These are phyloP conservation scores for Sporothrix luriei DNA, from an alignment of 2,329 filamentous ascomycete genomes.

Conservation along the genomic window DNA sequence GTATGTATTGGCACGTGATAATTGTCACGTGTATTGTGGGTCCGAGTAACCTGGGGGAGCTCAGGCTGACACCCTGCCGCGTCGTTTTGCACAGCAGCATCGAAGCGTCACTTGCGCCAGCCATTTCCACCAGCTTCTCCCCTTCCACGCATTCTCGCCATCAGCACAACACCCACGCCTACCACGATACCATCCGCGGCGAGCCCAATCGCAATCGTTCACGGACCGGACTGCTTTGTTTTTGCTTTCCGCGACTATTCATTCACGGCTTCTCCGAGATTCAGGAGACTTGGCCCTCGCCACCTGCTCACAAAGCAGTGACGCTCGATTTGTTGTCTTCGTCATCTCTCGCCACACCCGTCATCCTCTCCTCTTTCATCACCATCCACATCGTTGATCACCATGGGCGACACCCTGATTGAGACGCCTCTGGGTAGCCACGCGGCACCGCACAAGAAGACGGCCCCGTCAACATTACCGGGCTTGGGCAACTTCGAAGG, in stretches of 20 bases:
- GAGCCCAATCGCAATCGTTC: neutral
- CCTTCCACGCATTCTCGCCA: conserved; percentile 18
- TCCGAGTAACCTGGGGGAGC: neutral
- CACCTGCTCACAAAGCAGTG: conserved; percentile 15
- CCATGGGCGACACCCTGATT: conserved; percentile 84
- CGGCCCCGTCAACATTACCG: conserved; percentile 76
- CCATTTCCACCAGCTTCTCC: conserved; percentile 30
- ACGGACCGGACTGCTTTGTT: neutral
- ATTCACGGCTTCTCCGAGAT: neutral
- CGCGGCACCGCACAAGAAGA: conserved; percentile 77
- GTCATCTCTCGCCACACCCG: neutral
- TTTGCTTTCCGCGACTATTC: too few relatives aligned
- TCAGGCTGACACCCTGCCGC: conserved; percentile 34
- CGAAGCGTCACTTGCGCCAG: conserved; percentile 17
- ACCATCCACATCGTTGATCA: conserved; percentile 9
- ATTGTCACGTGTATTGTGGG: neutral
- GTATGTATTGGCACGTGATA: neutral
- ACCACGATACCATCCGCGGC: neutral
- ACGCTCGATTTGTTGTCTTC: neutral
- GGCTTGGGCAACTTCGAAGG: conserved; percentile 91
- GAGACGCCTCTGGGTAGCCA: conserved; percentile 73
- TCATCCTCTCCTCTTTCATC: neutral
- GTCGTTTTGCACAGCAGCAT: conserved; percentile 25
- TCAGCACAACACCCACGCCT: conserved; percentile 20
- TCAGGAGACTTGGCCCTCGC: neutral